Percentiles rank a stretch among this genome's conserved stretches.
These are phyloP conservation scores for Achlya hypogyna DNA, from an alignment of 352 stramenopile species.

Conservation along the genomic window DNA sequence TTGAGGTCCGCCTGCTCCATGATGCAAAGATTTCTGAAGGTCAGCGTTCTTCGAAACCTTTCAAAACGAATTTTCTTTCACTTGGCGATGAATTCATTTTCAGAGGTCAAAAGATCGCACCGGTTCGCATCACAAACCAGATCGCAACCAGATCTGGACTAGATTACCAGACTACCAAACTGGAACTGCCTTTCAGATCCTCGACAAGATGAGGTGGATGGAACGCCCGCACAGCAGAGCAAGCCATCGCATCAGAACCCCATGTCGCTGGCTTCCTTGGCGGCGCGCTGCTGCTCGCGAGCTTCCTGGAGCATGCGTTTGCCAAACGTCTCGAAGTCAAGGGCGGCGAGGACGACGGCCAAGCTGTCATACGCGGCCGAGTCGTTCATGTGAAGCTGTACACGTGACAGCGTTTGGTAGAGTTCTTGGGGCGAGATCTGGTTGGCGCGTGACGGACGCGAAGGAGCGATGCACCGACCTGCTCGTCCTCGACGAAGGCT, in stretches of 20 bases:
- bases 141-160: no score
- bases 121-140: no score
- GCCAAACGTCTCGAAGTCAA: background rate
- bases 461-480: background rate
- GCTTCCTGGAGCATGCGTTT: background rate
- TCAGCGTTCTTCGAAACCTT: no score
- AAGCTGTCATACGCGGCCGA: background rate
- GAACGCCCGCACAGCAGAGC: no score
- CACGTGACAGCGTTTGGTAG: background rate
- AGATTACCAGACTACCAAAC: no score
- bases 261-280: background rate
- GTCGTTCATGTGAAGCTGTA: background rate
- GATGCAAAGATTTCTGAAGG: no score
- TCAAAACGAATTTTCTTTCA: no score
- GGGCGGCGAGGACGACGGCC: background rate
- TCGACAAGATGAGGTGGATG: no score
- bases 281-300: background rate
- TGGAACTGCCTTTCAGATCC: no score
- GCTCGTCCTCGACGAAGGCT: background rate
- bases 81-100: no score
- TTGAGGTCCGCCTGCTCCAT: constrained; percentile 12
- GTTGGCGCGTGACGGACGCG: no score
- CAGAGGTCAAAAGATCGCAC: no score
- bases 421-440: background rate
- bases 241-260: background rate